Conservation (phyloP, 2,329 filamentous ascomycete species). For the Parascedosporium putredinis region DNA sequence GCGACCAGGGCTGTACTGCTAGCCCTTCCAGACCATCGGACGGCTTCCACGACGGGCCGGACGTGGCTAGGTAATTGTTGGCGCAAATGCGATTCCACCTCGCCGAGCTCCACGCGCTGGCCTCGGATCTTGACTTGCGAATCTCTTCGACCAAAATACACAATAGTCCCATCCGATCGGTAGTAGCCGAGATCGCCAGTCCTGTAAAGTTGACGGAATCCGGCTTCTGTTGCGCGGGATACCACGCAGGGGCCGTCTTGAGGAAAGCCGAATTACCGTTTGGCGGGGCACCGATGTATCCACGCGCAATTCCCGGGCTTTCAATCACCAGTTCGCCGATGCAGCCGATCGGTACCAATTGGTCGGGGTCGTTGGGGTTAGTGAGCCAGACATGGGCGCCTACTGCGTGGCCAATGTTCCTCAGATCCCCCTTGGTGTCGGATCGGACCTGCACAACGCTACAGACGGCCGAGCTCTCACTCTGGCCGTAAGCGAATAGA, state of each 20-base stretch:
- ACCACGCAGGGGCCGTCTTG: background rate
- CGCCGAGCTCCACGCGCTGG: conserved; percentile 32
- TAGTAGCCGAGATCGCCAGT: conserved; percentile 27
- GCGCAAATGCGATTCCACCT: conserved; percentile 17
- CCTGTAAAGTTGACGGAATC: conserved; percentile 15
- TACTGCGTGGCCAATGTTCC: conserved; percentile 13
- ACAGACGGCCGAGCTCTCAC: background rate
- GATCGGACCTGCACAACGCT: background rate
- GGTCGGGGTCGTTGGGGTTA: conserved; percentile 10
- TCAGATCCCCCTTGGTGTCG: background rate
- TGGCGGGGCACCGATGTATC: conserved; percentile 32
- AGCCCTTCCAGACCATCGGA: background rate
- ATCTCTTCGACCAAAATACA: conserved; percentile 26
- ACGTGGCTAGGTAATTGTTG: background rate
- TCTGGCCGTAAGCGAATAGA: background rate
- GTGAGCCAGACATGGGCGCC: conserved; percentile 10
- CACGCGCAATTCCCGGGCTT: conserved; percentile 24
- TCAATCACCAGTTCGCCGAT: conserved; percentile 22
- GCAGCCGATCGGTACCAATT: conserved; percentile 14
- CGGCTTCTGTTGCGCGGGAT: background rate
- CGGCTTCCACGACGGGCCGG: conserved; percentile 4
- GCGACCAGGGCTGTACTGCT: conserved; percentile 3
- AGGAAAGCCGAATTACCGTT: background rate
- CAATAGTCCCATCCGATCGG: conserved; percentile 20
- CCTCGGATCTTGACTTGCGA: conserved; percentile 33